A percentile compares a stretch with the other conserved stretches of the same genome.
phyloP scores from a whole-genome alignment of 2,329 filamentous ascomycete genomes.

The Hypoxylon sp. region DNA sequence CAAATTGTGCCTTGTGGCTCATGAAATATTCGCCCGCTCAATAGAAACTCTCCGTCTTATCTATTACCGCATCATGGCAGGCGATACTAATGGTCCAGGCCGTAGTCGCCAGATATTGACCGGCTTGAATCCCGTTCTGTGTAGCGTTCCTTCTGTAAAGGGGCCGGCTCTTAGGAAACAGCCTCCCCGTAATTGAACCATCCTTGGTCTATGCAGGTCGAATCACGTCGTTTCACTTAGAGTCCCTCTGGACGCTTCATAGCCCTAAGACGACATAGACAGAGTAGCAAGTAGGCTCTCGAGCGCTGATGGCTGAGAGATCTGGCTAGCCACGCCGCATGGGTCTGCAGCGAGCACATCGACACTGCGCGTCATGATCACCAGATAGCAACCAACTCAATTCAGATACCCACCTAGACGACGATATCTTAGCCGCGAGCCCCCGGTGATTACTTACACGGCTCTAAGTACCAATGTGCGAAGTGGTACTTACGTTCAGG shows the following conservation, averaged over 20 bases:
- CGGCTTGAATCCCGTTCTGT: conserved; percentile 12
- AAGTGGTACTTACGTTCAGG: neutral
- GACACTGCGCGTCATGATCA: neutral
- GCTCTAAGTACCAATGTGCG: neutral
- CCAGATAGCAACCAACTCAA: neutral
- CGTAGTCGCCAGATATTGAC: conserved; percentile 6
- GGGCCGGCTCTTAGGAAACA: conserved; percentile 5
- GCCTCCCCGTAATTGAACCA: conserved; percentile 14
- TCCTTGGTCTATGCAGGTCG: conserved; percentile 12
- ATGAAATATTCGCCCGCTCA: conserved; percentile 2
- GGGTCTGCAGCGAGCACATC: neutral
- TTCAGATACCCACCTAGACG: conserved; percentile 2
- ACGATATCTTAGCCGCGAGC: conserved; percentile 2
- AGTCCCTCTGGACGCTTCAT: neutral
- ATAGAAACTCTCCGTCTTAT: conserved; percentile 1
- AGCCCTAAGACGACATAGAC: conserved; percentile 2
- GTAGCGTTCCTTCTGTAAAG: conserved; percentile 9
- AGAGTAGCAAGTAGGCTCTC: conserved; percentile 11
- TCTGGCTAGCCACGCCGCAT: neutral
- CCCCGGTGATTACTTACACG: conserved; percentile 5
- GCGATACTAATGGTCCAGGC: conserved; percentile 12
- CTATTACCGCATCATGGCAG: conserved; percentile 1
- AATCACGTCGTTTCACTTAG: conserved; percentile 24
- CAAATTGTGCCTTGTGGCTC: neutral
- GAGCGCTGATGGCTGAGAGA: neutral